Percentiles rank a stretch among this genome's conserved stretches.
Conservation (phyloP, 2,329 filamentous ascomycete genomes). For the Neopestalotiopsis sp. region DNA sequence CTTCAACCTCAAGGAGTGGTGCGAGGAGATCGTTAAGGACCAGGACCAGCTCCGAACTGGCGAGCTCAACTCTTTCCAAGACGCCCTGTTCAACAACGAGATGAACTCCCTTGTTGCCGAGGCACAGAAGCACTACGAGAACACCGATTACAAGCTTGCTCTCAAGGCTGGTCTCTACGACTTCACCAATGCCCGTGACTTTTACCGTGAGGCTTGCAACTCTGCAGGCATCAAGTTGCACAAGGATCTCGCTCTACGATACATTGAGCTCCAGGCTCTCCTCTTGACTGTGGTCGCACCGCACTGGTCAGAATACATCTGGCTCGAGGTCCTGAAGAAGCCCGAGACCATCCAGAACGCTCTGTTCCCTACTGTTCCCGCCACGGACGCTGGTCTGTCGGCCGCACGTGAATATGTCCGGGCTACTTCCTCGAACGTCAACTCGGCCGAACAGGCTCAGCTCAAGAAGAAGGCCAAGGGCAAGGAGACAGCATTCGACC, state of each 20-base stretch:
- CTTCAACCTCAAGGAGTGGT: constrained; percentile 86
- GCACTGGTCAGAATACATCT: constrained; percentile 94
- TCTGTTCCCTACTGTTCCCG: constrained; percentile 73
- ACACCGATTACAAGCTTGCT: constrained; percentile 84
- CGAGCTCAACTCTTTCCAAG: constrained; percentile 78
- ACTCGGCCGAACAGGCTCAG: constrained; percentile 81
- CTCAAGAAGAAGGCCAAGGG: constrained; percentile 93
- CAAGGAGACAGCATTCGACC: constrained; percentile 84
- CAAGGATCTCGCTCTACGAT: constrained; percentile 76
- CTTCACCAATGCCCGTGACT: constrained; percentile 85
- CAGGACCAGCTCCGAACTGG: constrained; percentile 75
- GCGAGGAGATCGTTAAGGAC: constrained; percentile 81
- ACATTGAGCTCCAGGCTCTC: constrained; percentile 85
- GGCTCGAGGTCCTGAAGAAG: constrained; percentile 88
- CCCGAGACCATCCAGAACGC: constrained; percentile 79
- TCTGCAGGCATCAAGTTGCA: constrained; percentile 87
- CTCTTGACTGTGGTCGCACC: constrained; percentile 85
- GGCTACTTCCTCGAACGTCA: constrained; percentile 77
- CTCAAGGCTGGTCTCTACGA: constrained; percentile 89
- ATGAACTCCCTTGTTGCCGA: constrained; percentile 84
- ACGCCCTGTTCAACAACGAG: constrained; percentile 91
- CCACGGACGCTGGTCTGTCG: constrained; percentile 69
- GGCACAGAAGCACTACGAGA: constrained; percentile 77
- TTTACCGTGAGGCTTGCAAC: constrained; percentile 83
- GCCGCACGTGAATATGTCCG: constrained; percentile 84